These are phyloP conservation scores for Ziziphus jujuba DNA, from an alignment of 306 rosid genomes.

Conservation along the genomic window DNA sequence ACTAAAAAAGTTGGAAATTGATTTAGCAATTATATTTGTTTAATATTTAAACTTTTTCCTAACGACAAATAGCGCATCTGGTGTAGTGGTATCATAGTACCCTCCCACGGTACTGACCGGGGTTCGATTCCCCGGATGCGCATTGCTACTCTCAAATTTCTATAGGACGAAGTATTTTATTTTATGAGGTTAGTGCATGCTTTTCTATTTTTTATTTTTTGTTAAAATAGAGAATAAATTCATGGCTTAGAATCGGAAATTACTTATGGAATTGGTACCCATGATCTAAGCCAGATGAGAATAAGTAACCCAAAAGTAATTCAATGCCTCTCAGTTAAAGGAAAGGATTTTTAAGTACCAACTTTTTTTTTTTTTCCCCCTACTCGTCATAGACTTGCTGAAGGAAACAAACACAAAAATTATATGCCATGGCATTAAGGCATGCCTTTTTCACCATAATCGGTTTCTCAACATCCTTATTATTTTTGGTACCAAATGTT, in stretches of 20 bases:
- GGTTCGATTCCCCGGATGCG: constrained; percentile 60
- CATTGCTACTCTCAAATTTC: too few species aligned
- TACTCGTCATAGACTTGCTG: background rate
- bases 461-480: constrained; percentile 53
- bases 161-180: too few species aligned
- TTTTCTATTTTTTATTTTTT: too few species aligned
- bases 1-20: too few species aligned
- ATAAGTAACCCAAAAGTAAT: background rate
- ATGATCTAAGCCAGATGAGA: too few species aligned
- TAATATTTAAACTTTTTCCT: too few species aligned
- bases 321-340: background rate
- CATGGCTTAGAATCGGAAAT: too few species aligned
- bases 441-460: constrained; percentile 33
- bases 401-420: background rate
- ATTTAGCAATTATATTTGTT: too few species aligned
- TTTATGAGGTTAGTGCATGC: too few species aligned
- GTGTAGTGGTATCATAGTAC: constrained; percentile 99
- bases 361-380: background rate
- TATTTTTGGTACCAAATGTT: constrained; percentile 37
- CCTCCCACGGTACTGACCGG: constrained; percentile 99
- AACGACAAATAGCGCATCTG: constrained; percentile 94
- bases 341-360: background rate
- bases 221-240: too few species aligned
- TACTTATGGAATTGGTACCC: too few species aligned
- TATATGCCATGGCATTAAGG: constrained; percentile 28